Evolutionary conservation across 768 basidiomycete species (phyloP).

Genomic region (Lactarius akahatsu): DNA sequence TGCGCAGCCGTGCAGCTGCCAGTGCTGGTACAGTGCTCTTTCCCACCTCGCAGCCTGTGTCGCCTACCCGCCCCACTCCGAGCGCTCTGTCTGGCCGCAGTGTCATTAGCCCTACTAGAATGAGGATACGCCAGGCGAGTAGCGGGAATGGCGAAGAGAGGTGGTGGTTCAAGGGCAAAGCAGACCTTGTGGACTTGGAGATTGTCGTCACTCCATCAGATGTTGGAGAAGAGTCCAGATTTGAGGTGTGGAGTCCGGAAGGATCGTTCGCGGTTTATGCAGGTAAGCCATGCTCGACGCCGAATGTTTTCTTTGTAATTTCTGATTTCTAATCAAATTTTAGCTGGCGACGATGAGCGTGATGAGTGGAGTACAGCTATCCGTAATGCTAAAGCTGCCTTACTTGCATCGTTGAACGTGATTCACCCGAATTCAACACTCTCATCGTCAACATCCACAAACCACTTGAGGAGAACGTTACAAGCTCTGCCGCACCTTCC

Average conservation of each 20-base stretch:
- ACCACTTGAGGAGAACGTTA: conserved; percentile 69
- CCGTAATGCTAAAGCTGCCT: conserved; percentile 64
- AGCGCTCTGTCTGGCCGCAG: conserved; percentile 28
- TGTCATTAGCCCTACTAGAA: conserved; percentile 32
- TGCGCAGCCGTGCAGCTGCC: conserved; percentile 20
- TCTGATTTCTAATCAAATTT: neutral
- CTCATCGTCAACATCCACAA: conserved; percentile 72
- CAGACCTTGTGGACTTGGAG: conserved; percentile 72
- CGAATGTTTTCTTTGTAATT: too few species aligned
- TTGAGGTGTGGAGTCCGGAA: conserved; percentile 76
- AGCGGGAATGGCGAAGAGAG: conserved; percentile 52
- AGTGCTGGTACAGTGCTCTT: neutral
- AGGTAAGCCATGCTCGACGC: conserved; percentile 41
- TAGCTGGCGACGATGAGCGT: conserved; percentile 55
- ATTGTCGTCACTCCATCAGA: conserved; percentile 57
- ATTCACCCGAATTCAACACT: conserved; percentile 80
- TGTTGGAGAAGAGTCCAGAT: conserved; percentile 52
- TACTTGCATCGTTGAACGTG: conserved; percentile 67
- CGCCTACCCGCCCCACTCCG: conserved; percentile 4
- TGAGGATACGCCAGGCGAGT: conserved; percentile 35
- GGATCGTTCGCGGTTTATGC: conserved; percentile 75
- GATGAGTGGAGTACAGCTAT: conserved; percentile 68
- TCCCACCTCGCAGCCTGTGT: conserved; percentile 10
- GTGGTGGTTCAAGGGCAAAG: conserved; percentile 72
- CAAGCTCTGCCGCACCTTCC: conserved; percentile 72